phyloP scores from a whole-genome alignment of 2,329 filamentous ascomycete genomes.

The Pyrenochaeta sp. region DNA sequence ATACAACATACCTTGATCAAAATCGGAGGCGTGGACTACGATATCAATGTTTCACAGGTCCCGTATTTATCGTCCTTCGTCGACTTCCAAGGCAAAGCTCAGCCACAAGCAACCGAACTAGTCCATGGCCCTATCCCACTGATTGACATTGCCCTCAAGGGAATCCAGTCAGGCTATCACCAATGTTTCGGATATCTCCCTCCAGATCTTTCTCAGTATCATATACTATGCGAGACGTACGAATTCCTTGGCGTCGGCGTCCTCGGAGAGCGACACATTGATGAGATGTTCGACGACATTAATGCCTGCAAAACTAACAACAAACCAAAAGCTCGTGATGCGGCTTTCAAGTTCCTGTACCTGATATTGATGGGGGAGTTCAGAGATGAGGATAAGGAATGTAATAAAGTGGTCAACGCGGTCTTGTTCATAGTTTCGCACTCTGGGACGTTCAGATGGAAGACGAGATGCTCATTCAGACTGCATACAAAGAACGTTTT shows the following conservation, averaged over 20 bases:
- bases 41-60: slow-evolving; percentile 8
- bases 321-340: slow-evolving; percentile 28
- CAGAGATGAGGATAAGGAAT: slow-evolving; percentile 24
- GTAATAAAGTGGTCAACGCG: slow-evolving; percentile 29
- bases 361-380: slow-evolving; percentile 18
- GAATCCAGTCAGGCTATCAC: slow-evolving; percentile 35
- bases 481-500: no score
- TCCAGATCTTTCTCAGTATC: slow-evolving; percentile 27
- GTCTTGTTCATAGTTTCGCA: slow-evolving; percentile 34
- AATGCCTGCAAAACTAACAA: slow-evolving; percentile 28
- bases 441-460: slow-evolving; percentile 30
- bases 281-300: slow-evolving; percentile 25
- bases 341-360: slow-evolving; percentile 32
- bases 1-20: slow-evolving; percentile 12
- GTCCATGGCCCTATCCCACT: slow-evolving; percentile 28
- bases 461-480: no score
- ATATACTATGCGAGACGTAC: slow-evolving; percentile 32
- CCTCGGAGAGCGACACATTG: slow-evolving; percentile 22
- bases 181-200: slow-evolving; percentile 34
- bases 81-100: neutral
- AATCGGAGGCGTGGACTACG: slow-evolving; percentile 12
- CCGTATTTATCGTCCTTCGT: slow-evolving; percentile 40
- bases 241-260: slow-evolving; percentile 31
- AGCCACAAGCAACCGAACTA: slow-evolving; percentile 8
- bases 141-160: slow-evolving; percentile 33